A percentile compares a stretch with the other conserved stretches of the same genome.
Conservation (phyloP, 2,329 filamentous ascomycete genomes). For the Scytalidium lignicola region DNA sequence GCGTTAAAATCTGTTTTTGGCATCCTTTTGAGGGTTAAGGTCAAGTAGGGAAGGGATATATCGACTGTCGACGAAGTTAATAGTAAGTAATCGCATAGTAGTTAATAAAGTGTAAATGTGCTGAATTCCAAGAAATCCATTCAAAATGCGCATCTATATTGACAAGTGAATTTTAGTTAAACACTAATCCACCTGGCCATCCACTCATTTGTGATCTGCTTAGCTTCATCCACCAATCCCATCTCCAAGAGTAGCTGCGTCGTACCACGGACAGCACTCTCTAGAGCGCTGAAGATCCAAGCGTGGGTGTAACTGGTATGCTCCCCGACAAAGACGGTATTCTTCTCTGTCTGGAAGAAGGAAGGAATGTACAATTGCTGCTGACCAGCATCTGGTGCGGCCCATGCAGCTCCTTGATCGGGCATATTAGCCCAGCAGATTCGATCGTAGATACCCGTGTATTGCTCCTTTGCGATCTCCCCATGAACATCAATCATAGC, state of each 20-base stretch:
- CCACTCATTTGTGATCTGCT: constrained; percentile 58
- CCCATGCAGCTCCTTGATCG: constrained; percentile 59
- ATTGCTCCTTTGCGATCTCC: constrained; percentile 52
- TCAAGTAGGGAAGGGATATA: no score
- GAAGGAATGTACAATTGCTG: constrained; percentile 66
- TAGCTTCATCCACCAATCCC: constrained; percentile 66
- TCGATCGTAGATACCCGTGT: constrained; percentile 59
- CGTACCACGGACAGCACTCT: constrained; percentile 61
- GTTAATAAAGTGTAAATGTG: no score
- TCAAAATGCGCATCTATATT: no score
- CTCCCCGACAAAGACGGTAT: constrained; percentile 65
- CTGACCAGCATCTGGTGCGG: constrained; percentile 54
- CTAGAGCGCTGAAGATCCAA: constrained; percentile 63
- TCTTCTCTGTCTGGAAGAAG: constrained; percentile 61
- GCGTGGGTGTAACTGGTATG: constrained; percentile 69
- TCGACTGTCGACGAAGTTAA: no score
- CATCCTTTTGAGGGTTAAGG: no score
- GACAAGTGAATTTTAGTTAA: no score
- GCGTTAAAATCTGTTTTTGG: no score
- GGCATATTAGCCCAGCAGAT: constrained; percentile 62
- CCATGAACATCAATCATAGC: constrained; percentile 67
- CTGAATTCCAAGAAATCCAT: no score
- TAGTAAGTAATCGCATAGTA: no score
- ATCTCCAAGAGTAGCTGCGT: constrained; percentile 59
- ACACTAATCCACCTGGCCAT: constrained; percentile 63